phyloP scores from a whole-genome alignment of 768 basidiomycete species.

The Mycena olivaceomarginata region DNA sequence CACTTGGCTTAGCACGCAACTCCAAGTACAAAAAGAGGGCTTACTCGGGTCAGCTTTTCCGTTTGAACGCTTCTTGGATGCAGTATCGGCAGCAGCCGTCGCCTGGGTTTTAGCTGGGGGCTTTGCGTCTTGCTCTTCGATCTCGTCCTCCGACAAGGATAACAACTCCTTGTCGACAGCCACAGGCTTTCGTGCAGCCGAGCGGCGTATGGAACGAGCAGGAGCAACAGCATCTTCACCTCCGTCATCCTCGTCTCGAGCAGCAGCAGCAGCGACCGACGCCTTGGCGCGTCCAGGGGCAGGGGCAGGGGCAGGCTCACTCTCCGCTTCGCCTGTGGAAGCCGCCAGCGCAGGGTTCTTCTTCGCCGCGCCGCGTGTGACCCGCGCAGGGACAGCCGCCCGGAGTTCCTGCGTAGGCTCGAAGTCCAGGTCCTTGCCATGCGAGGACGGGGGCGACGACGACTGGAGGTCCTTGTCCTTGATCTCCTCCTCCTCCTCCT shows the following conservation, averaged over 20 bases:
- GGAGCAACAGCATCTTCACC: not conserved
- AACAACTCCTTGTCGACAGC: slow-evolving; percentile 7
- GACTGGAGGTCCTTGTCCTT: not conserved
- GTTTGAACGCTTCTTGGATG: not conserved
- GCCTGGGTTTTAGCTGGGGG: not conserved
- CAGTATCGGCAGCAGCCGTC: not conserved
- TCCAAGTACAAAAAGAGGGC: not conserved
- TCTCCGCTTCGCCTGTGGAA: not conserved
- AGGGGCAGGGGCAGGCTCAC: slow-evolving; percentile 7
- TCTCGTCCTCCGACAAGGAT: slow-evolving; percentile 10
- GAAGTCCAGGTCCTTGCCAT: slow-evolving; percentile 35
- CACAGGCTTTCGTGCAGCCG: not conserved
- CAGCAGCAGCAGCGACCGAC: not conserved
- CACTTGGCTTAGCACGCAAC: not conserved
- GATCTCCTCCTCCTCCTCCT: slow-evolving; percentile 1
- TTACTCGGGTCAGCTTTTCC: slow-evolving; percentile 12
- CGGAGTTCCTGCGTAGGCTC: slow-evolving; percentile 27
- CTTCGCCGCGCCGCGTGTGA: slow-evolving; percentile 35
- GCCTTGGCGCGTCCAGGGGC: slow-evolving; percentile 1
- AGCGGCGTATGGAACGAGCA: slow-evolving; percentile 27
- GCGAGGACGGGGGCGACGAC: slow-evolving; percentile 3
- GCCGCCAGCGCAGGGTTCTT: slow-evolving; percentile 2
- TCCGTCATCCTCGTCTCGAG: not conserved
- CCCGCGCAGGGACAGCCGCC: slow-evolving; percentile 21
- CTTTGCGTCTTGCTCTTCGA: slow-evolving; percentile 12